Base-by-base conservation (phyloP, 1,139 yeast genomes). In the Sugiyamaella sp. region DNA sequence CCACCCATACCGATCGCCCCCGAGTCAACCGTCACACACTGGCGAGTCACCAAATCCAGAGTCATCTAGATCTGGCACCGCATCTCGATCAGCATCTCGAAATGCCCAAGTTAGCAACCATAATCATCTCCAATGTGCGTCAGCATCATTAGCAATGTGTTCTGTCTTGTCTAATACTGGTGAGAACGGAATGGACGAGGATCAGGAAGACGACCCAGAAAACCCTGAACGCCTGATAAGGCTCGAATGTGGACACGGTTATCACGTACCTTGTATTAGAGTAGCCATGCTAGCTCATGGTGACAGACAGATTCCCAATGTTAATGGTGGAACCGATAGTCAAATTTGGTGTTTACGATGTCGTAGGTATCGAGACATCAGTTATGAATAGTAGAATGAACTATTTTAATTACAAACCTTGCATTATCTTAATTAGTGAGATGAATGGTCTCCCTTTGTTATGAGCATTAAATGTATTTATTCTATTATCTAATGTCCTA, bases 331-430 rank as follows among this genome's bases (percentile, higher is more conserved):
- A 17, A 55, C 55, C 8, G 46, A 57, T 12, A 27, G 60, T 24
- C 60, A 60, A 20, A 65, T 64, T 10, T 66, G 71, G 70, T 67
- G 71, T 46, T 58, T 57, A 51, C 50, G 66, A 22, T 66, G 71
- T 53, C 59, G 68, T 17, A 60, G 68, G 32, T 65, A 65, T 51
- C 61, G 59, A 21, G 35, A 52, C 35, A 53, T 61, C 20, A 53
- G 52, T 33, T 46, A 50, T 27, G 33, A 50, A 14, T 44, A 46
- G n/a, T 46, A 46, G 25, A 32, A 2, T 14, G 16, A 12, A 14
- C 35, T 12, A n/a, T n/a, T 12, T 8, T 29, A 29, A 10, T 22
- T 40, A 40, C 27, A 22, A 22, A 21, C 29, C 14, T 21, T 40
- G 29, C 35, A 29, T 29, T 8, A 17, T 20, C 22, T 38, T 20